Conservation (phyloP, 148 eudicot species). For the Vaccinium macrocarpon region DNA sequence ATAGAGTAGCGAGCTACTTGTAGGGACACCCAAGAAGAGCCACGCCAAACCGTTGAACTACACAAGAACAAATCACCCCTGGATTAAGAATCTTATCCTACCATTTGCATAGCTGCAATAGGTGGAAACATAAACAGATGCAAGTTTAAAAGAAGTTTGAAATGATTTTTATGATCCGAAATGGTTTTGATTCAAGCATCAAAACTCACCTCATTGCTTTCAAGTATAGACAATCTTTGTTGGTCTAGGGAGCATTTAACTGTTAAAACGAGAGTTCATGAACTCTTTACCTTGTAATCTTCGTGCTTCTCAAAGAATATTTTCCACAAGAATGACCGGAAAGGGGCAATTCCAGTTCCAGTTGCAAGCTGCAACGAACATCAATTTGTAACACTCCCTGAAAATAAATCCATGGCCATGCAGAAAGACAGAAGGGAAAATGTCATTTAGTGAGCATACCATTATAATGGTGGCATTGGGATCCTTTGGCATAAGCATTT, state of each 20-base stretch:
- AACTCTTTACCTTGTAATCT: slow-evolving; percentile 66
- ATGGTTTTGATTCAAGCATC: background rate
- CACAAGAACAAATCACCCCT: background rate
- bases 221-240: background rate
- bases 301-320: slow-evolving; percentile 97
- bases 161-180: background rate
- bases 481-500: slow-evolving; percentile 99
- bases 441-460: slow-evolving; percentile 35
- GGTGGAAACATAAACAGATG: background rate
- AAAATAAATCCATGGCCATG: background rate
- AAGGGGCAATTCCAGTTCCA: slow-evolving; percentile 98
- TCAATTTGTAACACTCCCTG: background rate
- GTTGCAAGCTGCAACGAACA: slow-evolving; percentile 75
- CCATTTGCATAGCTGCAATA: background rate
- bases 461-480: slow-evolving; percentile 86
- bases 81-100: background rate
- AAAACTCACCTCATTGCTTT: slow-evolving; percentile 6
- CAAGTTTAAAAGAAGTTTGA: background rate
- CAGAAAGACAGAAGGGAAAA: background rate
- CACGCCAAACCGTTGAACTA: slow-evolving; percentile 98
- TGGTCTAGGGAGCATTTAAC: background rate
- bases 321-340: slow-evolving; percentile 97
- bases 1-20: slow-evolving; percentile 90
- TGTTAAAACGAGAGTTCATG: background rate
- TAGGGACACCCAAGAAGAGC: slow-evolving; percentile 99